Base-by-base conservation (phyloP, 2,329 filamentous ascomycete genomes). In the Aspergillus fumigatus region DNA sequence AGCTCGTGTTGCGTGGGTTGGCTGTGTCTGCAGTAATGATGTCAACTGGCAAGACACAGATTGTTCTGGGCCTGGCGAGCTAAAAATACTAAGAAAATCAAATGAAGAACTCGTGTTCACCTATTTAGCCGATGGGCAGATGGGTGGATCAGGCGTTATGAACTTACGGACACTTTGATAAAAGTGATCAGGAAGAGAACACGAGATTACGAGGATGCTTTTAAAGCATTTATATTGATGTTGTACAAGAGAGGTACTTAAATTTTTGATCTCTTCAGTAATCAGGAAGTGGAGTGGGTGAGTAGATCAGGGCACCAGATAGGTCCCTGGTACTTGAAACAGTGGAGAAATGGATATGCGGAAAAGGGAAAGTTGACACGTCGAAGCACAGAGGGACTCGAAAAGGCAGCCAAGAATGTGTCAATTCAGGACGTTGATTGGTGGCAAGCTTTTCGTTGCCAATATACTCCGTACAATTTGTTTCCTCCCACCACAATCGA, bases 291-390 rank as follows among this genome's bases (percentile, higher is more conserved):
- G 32, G 32, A 35, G 14, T 35, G 17, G 14, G 5, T 17, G 14
- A 6, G 32, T 38, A 38, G 32, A 38, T 23, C 11, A 45, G 21
- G 19, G 41, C n/a, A 14, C 41, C 8, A 10, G 41, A 21, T 45
- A 21, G 41, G 41, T 23, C 21, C 7, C 48, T 23, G 48, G 50
- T 25, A 45, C 23, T 45, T 9, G 23, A 38, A 27, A 26, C 38
- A 49, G 55, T 57, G 55, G 55, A 48, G n/a, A 25, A 7, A 32
- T 27, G 38, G 51, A 35, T 47, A 50, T 52, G 45, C 26, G 48
- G 55, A 59, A 58, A 59, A 43, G 50, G 55, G 58, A 55, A 58
- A 51, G 55, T 58, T 53, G 40, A 59, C 50, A 59, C 55, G 51
- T 35, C 38, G 51, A 6, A 25, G 35, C 23, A 35, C 25, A 6